phyloP scores from a whole-genome alignment of 2,329 filamentous ascomycete species.

The Dactylellina haptotyla region DNA sequence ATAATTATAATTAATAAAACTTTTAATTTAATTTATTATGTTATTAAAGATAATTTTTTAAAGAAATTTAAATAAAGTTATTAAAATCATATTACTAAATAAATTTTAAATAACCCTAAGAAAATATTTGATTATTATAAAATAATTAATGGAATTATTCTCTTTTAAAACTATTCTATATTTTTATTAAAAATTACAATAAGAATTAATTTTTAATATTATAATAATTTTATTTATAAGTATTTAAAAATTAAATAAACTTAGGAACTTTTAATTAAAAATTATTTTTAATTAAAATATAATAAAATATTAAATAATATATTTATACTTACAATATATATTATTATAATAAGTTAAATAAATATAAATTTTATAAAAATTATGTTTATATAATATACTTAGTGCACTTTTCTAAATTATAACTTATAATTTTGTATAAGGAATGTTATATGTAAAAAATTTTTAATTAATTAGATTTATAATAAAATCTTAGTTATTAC shows the following conservation, averaged over 20 bases:
- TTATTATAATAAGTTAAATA: conserved; percentile 12
- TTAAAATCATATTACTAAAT: conserved; percentile 11
- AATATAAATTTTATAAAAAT: conserved; percentile 12
- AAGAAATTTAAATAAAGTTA: background rate
- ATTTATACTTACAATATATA: conserved; percentile 14
- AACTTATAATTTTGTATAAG: conserved; percentile 5
- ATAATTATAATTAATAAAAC: conserved; percentile 5
- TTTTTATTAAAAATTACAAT: conserved; percentile 12
- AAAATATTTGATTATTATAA: conserved; percentile 14
- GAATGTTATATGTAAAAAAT: background rate
- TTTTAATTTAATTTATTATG: background rate
- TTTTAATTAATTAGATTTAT: background rate
- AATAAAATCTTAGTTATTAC: conserved; percentile 10
- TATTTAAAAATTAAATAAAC: conserved; percentile 10
- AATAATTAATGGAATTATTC: conserved; percentile 1
- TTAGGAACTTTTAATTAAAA: background rate
- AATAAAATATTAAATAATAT: conserved; percentile 8
- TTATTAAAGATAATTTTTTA: background rate
- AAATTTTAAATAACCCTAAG: conserved; percentile 2
- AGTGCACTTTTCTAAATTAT: background rate
- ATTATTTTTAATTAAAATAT: conserved; percentile 20
- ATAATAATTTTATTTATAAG: conserved; percentile 5
- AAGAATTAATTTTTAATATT: conserved; percentile 10
- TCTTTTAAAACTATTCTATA: conserved; percentile 11
- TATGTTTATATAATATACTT: background rate